phyloP scores from a whole-genome alignment of 371 early-diverging fungal genomes.

The Mortierella sp. region DNA sequence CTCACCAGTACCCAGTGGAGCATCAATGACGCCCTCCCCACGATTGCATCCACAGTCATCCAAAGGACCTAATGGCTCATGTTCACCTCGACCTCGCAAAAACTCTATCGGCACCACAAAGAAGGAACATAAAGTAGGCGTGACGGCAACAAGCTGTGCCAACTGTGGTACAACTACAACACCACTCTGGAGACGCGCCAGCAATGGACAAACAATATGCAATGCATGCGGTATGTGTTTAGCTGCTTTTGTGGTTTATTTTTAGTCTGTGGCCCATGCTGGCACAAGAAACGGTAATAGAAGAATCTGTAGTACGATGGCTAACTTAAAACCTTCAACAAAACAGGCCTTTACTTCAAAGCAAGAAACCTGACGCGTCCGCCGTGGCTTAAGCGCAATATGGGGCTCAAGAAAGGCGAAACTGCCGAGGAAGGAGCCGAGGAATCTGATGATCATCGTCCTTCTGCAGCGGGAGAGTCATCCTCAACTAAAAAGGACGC shows the following conservation, averaged over 20 bases:
- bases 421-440: slow-evolving; percentile 36
- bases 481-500: slow-evolving; percentile 4
- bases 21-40: slow-evolving; percentile 34
- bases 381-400: slow-evolving; percentile 78
- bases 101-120: slow-evolving; percentile 28
- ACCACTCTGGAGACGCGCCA: slow-evolving; percentile 93
- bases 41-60: slow-evolving; percentile 20
- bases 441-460: slow-evolving; percentile 23
- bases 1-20: background rate
- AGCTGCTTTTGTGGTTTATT: background rate
- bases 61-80: slow-evolving; percentile 5
- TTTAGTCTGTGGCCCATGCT: background rate
- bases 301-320: background rate
- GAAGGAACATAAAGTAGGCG: slow-evolving; percentile 35
- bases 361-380: slow-evolving; percentile 87
- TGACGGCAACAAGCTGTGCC: slow-evolving; percentile 76
- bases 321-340: background rate
- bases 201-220: slow-evolving; percentile 86
- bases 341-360: slow-evolving; percentile 81
- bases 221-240: slow-evolving; percentile 86
- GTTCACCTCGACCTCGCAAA: slow-evolving; percentile 30
- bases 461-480: slow-evolving; percentile 4
- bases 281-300: too few relatives aligned
- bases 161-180: slow-evolving; percentile 93
- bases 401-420: slow-evolving; percentile 38